Evolutionary conservation across 208 protist genomes (phyloP).

Genomic region (Leishmania gerbilli): DNA sequence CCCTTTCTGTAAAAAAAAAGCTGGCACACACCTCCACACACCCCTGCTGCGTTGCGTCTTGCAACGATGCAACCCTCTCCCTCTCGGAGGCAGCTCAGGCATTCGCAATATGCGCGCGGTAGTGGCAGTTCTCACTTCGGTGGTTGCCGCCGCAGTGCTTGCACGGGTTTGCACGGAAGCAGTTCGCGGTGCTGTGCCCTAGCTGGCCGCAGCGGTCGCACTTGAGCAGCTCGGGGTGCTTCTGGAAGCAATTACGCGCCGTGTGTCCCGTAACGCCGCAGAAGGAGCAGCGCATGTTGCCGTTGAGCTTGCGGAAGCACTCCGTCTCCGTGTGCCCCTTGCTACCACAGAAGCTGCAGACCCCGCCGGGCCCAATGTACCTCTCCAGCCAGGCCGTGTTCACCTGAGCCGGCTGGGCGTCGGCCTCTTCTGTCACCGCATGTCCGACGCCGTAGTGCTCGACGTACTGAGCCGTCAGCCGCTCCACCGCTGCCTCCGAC

Average conservation of each 20-base stretch:
- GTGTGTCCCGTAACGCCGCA: slow-evolving; percentile 85
- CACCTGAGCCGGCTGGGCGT: slow-evolving; percentile 73
- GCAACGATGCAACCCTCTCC: neutral
- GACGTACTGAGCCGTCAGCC: slow-evolving; percentile 78
- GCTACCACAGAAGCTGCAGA: slow-evolving; percentile 76
- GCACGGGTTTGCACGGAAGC: slow-evolving; percentile 87
- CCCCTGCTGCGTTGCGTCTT: neutral
- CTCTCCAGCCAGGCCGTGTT: slow-evolving; percentile 71
- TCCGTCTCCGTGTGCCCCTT: slow-evolving; percentile 84
- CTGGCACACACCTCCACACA: neutral
- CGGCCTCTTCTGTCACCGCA: slow-evolving; percentile 68
- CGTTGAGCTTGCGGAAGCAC: slow-evolving; percentile 83
- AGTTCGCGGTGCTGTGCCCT: slow-evolving; percentile 73
- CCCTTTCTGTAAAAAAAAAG: neutral
- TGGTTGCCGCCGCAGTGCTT: slow-evolving; percentile 88
- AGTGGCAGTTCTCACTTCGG: slow-evolving; percentile 82
- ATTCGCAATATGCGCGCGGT: slow-evolving; percentile 10
- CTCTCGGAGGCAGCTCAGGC: slow-evolving; percentile 1
- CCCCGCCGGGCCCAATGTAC: slow-evolving; percentile 79
- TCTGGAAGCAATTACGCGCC: slow-evolving; percentile 69
- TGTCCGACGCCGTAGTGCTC: slow-evolving; percentile 67
- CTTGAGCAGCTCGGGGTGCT: slow-evolving; percentile 84
- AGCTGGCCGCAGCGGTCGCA: slow-evolving; percentile 85
- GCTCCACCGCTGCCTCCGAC: slow-evolving; percentile 46
- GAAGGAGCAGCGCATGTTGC: slow-evolving; percentile 38